Conservation (phyloP, 2,329 filamentous ascomycete genomes). For the Cryoendolithus antarcticus region DNA sequence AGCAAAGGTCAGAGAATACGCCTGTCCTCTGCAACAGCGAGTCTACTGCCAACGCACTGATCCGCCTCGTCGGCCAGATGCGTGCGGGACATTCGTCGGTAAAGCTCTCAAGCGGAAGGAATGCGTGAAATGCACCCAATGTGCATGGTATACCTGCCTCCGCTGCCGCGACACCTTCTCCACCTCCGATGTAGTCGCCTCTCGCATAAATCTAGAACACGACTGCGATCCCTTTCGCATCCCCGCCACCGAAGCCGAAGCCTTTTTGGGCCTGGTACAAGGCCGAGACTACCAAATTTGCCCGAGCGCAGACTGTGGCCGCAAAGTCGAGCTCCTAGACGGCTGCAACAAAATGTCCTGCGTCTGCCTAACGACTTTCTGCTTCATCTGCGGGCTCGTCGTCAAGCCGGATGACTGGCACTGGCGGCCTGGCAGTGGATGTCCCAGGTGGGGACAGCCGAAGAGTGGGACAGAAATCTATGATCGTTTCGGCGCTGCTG, state of each 20-base stretch:
- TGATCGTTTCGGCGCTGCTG: background rate
- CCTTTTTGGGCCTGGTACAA: slow-evolving; percentile 5
- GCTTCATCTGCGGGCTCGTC: slow-evolving; percentile 8
- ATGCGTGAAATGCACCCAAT: slow-evolving; percentile 1
- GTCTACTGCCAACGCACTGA: slow-evolving; percentile 5
- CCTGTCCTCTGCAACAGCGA: slow-evolving; percentile 2
- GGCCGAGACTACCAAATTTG: slow-evolving; percentile 10
- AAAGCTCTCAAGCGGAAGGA: background rate
- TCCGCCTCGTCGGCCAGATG: slow-evolving; percentile 1
- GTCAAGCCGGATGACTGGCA: slow-evolving; percentile 3
- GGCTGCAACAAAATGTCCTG: slow-evolving; percentile 12
- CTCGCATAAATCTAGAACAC: slow-evolving; percentile 2
- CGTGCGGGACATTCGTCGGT: slow-evolving; percentile 3
- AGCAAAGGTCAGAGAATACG: slow-evolving; percentile 6
- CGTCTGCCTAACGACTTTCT: slow-evolving; percentile 11
- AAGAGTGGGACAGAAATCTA: slow-evolving; percentile 1
- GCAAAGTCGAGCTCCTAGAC: slow-evolving; percentile 6
- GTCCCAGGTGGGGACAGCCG: slow-evolving; percentile 2
- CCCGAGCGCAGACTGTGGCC: slow-evolving; percentile 6
- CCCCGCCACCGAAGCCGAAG: slow-evolving; percentile 1
- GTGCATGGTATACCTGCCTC: slow-evolving; percentile 5
- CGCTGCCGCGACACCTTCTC: slow-evolving; percentile 4
- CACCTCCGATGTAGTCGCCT: background rate
- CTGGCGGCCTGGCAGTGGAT: slow-evolving; percentile 1
- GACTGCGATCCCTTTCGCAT: slow-evolving; percentile 4